A percentile compares a stretch with the other conserved stretches of the same genome.
phyloP scores from a whole-genome alignment of 2,329 filamentous ascomycete genomes.

The Xenoacremonium recifei region DNA sequence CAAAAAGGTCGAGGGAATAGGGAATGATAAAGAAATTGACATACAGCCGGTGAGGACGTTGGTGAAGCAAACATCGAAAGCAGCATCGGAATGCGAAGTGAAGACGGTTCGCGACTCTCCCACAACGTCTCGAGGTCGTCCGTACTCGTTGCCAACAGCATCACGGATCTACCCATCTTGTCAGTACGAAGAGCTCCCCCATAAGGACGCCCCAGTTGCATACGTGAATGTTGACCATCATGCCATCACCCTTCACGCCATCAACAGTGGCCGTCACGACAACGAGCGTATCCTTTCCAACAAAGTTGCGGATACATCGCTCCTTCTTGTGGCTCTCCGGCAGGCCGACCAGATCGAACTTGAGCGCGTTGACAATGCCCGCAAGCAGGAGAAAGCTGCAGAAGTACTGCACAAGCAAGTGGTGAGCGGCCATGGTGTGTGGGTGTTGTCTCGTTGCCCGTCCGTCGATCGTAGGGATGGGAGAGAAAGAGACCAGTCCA shows the following conservation, averaged over 20 bases:
- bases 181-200: neutral
- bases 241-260: conserved; percentile 87
- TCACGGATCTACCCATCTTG: conserved; percentile 77
- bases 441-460: conserved; percentile 2
- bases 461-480: conserved; percentile 1
- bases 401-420: conserved; percentile 56
- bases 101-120: conserved; percentile 94
- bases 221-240: conserved; percentile 92
- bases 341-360: conserved; percentile 85
- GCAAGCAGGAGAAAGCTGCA: conserved; percentile 58
- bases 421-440: conserved; percentile 47
- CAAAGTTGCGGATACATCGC: conserved; percentile 96
- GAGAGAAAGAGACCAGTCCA: conserved; percentile 15
- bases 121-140: conserved; percentile 82
- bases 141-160: conserved; percentile 94
- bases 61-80: conserved; percentile 96
- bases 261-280: conserved; percentile 89
- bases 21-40: conserved; percentile 31
- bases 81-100: conserved; percentile 85
- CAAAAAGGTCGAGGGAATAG: neutral
- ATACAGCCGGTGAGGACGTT: conserved; percentile 72
- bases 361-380: conserved; percentile 66
- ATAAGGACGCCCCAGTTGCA: conserved; percentile 33
- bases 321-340: conserved; percentile 61
- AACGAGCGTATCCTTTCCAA: conserved; percentile 85